Evolutionary conservation across 345 rosid genomes (phyloP), one percentile per base, ranked within the genome.

Genomic region (Brassica juncea): DNA sequence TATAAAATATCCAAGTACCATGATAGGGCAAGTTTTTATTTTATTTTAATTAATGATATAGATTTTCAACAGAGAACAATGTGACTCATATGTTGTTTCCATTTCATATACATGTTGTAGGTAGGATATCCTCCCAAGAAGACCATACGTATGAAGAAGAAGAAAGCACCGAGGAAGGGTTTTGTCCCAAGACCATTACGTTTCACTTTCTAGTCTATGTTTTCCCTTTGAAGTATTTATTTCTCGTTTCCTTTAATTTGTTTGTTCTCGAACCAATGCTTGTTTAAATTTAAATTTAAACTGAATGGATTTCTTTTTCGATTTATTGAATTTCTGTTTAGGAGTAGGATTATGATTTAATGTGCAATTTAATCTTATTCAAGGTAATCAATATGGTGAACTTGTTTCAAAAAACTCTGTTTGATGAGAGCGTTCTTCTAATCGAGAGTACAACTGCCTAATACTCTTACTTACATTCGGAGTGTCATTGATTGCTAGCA

Each of bases 381-480:
- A 31, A 31, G 34, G 34, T 31, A 31, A 31, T 31, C 34, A 31
- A 23, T 23, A 23, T 23, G 25, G 34, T 31, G 4, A 31, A 31
- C 34, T 31, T 31, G 4, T 31, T 31, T 31, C 34, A 31, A 31
- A 31, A 31, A 31, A 23, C 25, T 23, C 4, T 31, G 34, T 31
- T 31, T 31, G 34, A 31, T 31, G 34, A 31, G 34, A 31, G 34
- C 34, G 4, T 31, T 31, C 34, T 31, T 31, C 25, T 23, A 23
- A 23, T 23, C 25, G 25, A 23, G 63, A 69, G 66, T 66, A 80
- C 9, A 68, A 63, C 71, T 47, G 58, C 25, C 59, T 49, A 31
- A 68, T 82, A 23, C 25, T 23, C 25, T 80, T 47, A 72, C 94
- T 87, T 85, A 94, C 98, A 55, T 82, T 78, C 73, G 73, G 83